Evolutionary conservation across 2,329 filamentous ascomycete species (phyloP).

Genomic region (Fusarium subglutinans): DNA sequence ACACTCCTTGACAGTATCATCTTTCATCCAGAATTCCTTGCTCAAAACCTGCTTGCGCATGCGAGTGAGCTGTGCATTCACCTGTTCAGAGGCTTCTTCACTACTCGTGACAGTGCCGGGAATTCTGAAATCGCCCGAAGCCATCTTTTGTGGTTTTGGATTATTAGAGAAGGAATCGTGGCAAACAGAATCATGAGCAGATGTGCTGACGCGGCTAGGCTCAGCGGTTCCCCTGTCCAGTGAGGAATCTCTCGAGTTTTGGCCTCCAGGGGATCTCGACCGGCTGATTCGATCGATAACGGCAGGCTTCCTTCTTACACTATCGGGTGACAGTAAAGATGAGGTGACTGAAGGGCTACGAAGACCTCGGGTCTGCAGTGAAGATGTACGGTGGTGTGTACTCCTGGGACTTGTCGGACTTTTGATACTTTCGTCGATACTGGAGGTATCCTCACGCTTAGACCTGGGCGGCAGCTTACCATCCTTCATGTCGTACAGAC

Average conservation of each 20-base stretch:
- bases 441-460: slow-evolving; percentile 56
- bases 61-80: slow-evolving; percentile 71
- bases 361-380: slow-evolving; percentile 49
- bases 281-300: slow-evolving; percentile 66
- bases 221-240: slow-evolving; percentile 66
- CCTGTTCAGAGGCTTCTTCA: slow-evolving; percentile 66
- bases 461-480: slow-evolving; percentile 47
- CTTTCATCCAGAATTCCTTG: slow-evolving; percentile 99
- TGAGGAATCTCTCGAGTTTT: slow-evolving; percentile 66
- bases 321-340: slow-evolving; percentile 50
- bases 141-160: slow-evolving; percentile 55
- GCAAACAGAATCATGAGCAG: slow-evolving; percentile 66
- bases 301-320: slow-evolving; percentile 56
- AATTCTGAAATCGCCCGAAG: slow-evolving; percentile 60
- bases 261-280: slow-evolving; percentile 53
- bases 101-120: slow-evolving; percentile 63
- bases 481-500: slow-evolving; percentile 52
- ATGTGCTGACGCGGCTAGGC: slow-evolving; percentile 65
- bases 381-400: slow-evolving; percentile 46
- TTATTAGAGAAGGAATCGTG: slow-evolving; percentile 65
- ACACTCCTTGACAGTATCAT: slow-evolving; percentile 97
- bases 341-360: slow-evolving; percentile 49
- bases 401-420: slow-evolving; percentile 56
- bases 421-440: slow-evolving; percentile 58
- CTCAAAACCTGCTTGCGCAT: slow-evolving; percentile 89